Evolutionary conservation across 2,329 filamentous ascomycete species (phyloP), one percentile per base, ranked within the genome.

Genomic region (Colletotrichum cuscutae): DNA sequence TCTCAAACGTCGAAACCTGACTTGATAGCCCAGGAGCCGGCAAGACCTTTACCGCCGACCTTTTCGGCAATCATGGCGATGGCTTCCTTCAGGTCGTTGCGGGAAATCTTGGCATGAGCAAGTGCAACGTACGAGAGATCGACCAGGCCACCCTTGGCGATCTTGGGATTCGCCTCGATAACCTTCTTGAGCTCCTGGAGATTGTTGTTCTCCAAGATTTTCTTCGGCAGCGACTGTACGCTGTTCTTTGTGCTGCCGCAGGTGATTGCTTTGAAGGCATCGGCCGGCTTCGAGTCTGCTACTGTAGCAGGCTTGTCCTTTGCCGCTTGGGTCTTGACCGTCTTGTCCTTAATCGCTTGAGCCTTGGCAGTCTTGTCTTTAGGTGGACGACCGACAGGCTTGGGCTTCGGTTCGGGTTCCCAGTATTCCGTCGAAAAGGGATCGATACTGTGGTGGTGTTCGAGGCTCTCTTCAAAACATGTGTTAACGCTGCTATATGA

Each of bases 361-460:
- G 15, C 19, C 19, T 49, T 49, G 42, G 42, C 42, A 19, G 42
- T 8, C 19, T 49, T 49, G 13, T 66, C 54, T 49, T 65, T 42
- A n/a, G 32, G 4, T 4, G 60, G 26, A 9, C 46, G 60, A 24
- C 52, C 62, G 4, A 22, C 37, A 7, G 76, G 78, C 26, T 78
- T 75, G 37, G 75, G 65, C 74, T 82, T 83, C 22, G 78, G 78
- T 69, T 85, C 84, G 2, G 83, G 75, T 35, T 86, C 83, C 97
- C 97, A 98, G 81, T 98, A 98, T 0, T 86, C 82, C 0, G 90
- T 90, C 0, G 94, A 95, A 79, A 96, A 97, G 0, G 97, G 97
- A 78, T 99, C 92, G 75, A 99, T 96, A 8, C 82, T 80, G 60
- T 81, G 81, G 60, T 82, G 91, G 82, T 81, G 83, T 49, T 88